A percentile compares a stretch with the other conserved stretches of the same genome.
phyloP scores from a whole-genome alignment of 2,329 filamentous ascomycete species.

The Nothophoma quercina region DNA sequence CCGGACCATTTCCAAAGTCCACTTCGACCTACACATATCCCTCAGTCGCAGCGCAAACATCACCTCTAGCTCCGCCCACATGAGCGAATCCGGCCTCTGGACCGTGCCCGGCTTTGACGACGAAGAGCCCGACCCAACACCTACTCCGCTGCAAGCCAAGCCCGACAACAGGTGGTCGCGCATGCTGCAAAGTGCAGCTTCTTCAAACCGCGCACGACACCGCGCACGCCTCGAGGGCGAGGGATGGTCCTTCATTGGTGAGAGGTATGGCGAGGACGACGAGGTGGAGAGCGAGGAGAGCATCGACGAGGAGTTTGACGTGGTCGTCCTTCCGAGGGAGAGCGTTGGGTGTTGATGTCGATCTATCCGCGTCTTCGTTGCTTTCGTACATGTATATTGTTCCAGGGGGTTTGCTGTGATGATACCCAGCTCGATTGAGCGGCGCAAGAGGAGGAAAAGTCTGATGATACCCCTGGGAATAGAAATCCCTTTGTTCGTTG shows the following conservation, averaged over 20 bases:
- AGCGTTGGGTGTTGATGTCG: constrained; percentile 6
- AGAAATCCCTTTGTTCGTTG: too few relatives aligned
- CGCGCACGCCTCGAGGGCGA: constrained; percentile 41
- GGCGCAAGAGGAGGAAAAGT: constrained; percentile 11
- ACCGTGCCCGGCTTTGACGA: constrained; percentile 44
- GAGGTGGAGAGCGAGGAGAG: constrained; percentile 34
- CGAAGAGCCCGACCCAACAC: constrained; percentile 29
- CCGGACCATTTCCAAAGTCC: neutral
- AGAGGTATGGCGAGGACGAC: constrained; percentile 29
- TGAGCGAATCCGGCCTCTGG: constrained; percentile 39
- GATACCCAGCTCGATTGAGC: constrained; percentile 2
- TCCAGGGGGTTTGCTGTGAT: neutral
- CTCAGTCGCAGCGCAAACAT: constrained; percentile 36
- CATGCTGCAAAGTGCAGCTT: constrained; percentile 36
- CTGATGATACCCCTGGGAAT: too few relatives aligned
- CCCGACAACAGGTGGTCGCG: constrained; percentile 23
- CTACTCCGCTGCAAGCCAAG: neutral
- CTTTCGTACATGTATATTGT: too few relatives aligned
- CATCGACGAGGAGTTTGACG: constrained; percentile 47
- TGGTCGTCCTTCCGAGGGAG: constrained; percentile 33
- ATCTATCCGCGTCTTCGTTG: neutral
- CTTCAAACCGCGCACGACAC: constrained; percentile 40
- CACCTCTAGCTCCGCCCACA: constrained; percentile 24
- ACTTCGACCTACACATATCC: constrained; percentile 24
- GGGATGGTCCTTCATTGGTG: constrained; percentile 43